These are phyloP conservation scores for Claviceps pazoutovae DNA, from an alignment of 2,329 filamentous ascomycete species.

Conservation along the genomic window DNA sequence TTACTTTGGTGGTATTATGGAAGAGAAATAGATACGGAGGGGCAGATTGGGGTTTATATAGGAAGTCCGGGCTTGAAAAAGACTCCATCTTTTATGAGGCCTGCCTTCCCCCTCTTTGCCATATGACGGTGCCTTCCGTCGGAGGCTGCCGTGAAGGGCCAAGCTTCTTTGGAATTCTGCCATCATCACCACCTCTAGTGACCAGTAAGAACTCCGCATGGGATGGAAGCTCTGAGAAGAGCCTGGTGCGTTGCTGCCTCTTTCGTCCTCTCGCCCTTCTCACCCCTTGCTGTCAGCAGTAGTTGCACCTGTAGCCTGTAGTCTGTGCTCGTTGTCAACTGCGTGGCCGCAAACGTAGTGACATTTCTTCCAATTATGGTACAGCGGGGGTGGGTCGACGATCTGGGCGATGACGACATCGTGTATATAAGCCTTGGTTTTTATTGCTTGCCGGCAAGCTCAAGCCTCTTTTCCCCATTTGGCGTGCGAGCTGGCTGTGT, in stretches of 20 bases:
- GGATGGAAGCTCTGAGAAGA: too few relatives aligned
- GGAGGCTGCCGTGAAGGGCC: neutral
- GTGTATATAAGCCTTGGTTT: neutral
- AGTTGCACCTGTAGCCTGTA: too few relatives aligned
- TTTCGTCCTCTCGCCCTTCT: too few relatives aligned
- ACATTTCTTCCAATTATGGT: too few relatives aligned
- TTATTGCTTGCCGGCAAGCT: neutral
- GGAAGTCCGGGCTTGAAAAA: neutral
- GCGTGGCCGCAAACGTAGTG: too few relatives aligned
- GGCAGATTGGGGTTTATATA: conserved; percentile 2
- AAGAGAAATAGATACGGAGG: neutral
- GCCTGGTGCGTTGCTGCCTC: too few relatives aligned
- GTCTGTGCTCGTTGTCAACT: too few relatives aligned
- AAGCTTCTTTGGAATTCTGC: neutral
- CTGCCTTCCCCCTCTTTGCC: neutral
- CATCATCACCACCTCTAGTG: neutral
- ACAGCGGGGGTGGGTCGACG: too few relatives aligned
- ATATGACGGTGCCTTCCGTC: neutral
- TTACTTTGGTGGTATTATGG: neutral
- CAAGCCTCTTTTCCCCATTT: neutral
- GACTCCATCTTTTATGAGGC: neutral
- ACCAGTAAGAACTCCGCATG: neutral
- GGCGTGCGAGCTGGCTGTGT: neutral
- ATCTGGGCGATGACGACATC: neutral
- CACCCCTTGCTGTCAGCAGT: neutral